These are phyloP conservation scores for Fusarium illudens DNA, from an alignment of 2,329 filamentous ascomycete species.

Conservation along the genomic window DNA sequence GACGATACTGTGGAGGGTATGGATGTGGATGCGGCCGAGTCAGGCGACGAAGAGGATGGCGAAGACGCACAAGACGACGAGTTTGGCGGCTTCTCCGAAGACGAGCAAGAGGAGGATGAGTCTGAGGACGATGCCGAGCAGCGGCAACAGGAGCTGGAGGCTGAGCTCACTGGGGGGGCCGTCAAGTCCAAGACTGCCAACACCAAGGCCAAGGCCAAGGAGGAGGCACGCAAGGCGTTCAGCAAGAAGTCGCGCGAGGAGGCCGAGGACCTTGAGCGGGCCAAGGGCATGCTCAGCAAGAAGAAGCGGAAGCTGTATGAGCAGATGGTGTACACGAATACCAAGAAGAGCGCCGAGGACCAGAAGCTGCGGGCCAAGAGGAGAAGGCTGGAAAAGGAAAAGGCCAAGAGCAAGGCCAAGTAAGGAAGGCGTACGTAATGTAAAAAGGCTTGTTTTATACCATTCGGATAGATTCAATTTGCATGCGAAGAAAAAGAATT, in stretches of 20 bases:
- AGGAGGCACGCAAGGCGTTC: conserved; percentile 74
- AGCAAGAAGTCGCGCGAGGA: conserved; percentile 77
- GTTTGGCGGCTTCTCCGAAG: conserved; percentile 61
- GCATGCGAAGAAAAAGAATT: conserved; percentile 36
- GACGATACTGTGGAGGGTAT: conserved; percentile 59
- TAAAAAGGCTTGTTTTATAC: conserved; percentile 43
- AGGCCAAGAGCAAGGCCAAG: conserved; percentile 52
- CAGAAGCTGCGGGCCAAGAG: conserved; percentile 88
- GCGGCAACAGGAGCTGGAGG: conserved; percentile 90
- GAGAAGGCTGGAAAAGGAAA: conserved; percentile 82
- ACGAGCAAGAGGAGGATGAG: conserved; percentile 53
- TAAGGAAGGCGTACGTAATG: conserved; percentile 42
- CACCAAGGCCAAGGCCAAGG: conserved; percentile 68
- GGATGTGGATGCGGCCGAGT: conserved; percentile 60
- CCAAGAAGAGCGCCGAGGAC: conserved; percentile 89
- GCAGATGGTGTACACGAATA: conserved; percentile 97
- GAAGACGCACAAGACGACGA: conserved; percentile 58
- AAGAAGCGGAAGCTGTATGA: conserved; percentile 98
- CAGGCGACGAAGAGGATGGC: conserved; percentile 56
- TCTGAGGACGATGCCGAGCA: conserved; percentile 71
- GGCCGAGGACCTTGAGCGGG: conserved; percentile 87
- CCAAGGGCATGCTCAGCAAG: conserved; percentile 98
- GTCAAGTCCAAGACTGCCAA: conserved; percentile 60
- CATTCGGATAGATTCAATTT: conserved; percentile 43
- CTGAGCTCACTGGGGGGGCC: conserved; percentile 80